Conservation (phyloP, 495 filamentous ascomycete species). For the Penicillium salamii region DNA sequence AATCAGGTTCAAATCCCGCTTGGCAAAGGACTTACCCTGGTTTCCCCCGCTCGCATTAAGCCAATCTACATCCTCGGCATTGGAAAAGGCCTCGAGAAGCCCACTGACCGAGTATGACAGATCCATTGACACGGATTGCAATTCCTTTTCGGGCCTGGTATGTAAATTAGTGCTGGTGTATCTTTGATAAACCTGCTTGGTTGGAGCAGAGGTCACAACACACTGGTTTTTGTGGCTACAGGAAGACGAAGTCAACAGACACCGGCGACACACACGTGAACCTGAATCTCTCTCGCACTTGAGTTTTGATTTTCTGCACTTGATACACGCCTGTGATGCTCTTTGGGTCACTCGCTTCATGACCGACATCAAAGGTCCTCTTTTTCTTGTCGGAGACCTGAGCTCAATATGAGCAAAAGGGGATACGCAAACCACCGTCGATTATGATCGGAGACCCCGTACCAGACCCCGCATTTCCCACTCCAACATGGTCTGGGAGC, state of each 20-base stretch:
- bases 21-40: not conserved
- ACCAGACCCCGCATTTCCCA: conserved; percentile 5
- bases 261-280: not conserved
- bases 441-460: no score
- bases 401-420: conserved; percentile 1
- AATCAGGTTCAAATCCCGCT: not conserved
- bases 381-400: not conserved
- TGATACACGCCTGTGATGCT: not conserved
- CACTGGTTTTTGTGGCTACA: not conserved
- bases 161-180: not conserved
- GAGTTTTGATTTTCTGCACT: not conserved
- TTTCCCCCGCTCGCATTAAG: not conserved
- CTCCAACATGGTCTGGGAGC: not conserved
- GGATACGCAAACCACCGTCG: not conserved
- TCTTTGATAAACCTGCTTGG: not conserved
- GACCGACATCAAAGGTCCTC: not conserved
- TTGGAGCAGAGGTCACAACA: no score
- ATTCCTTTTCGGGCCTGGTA: not conserved
- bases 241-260: not conserved
- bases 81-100: conserved; percentile 5
- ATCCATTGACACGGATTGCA: conserved; percentile 2
- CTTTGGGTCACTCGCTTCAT: not conserved
- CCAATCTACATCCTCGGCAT: conserved; percentile 9
- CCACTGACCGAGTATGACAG: not conserved
- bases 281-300: not conserved